phyloP scores from a whole-genome alignment of 2,329 filamentous ascomycete species.

The Penicillium sclerotigenum region DNA sequence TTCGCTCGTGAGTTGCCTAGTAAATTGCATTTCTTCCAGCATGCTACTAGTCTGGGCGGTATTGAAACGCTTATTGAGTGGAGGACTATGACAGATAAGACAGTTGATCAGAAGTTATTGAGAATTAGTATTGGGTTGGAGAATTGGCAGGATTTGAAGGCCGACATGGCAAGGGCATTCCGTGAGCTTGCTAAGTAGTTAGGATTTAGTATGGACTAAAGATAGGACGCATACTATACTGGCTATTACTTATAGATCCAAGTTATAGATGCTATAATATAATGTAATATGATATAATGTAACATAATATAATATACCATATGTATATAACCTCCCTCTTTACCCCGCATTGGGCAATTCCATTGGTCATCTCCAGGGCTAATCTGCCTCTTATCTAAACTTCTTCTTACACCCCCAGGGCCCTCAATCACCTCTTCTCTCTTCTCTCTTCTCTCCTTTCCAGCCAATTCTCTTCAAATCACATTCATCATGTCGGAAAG shows the following conservation, averaged over 20 bases:
- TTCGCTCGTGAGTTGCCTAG: slow-evolving; percentile 70
- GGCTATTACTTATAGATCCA: neutral
- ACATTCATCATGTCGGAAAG: slow-evolving; percentile 12
- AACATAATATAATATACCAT: too few species aligned
- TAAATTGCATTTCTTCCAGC: slow-evolving; percentile 79
- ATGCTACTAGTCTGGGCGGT: slow-evolving; percentile 89
- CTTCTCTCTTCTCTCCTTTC: neutral
- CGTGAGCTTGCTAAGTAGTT: slow-evolving; percentile 47
- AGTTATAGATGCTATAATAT: too few species aligned
- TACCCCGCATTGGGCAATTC: neutral
- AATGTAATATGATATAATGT: too few species aligned
- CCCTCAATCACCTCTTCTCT: too few species aligned
- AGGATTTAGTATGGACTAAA: neutral
- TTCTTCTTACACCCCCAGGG: neutral
- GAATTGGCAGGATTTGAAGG: slow-evolving; percentile 75
- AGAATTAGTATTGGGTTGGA: slow-evolving; percentile 86
- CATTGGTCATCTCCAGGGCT: slow-evolving; percentile 1
- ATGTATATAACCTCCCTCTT: neutral
- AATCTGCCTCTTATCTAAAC: neutral
- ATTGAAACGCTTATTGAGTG: slow-evolving; percentile 97
- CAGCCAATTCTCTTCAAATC: neutral
- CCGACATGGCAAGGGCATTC: slow-evolving; percentile 69
- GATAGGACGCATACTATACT: neutral
- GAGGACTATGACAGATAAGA: slow-evolving; percentile 79
- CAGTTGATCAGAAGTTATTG: slow-evolving; percentile 68